Evolutionary conservation across 2,329 filamentous ascomycete genomes (phyloP), one percentile per base, ranked within the genome.

Genomic region (Ascochyta pisi): DNA sequence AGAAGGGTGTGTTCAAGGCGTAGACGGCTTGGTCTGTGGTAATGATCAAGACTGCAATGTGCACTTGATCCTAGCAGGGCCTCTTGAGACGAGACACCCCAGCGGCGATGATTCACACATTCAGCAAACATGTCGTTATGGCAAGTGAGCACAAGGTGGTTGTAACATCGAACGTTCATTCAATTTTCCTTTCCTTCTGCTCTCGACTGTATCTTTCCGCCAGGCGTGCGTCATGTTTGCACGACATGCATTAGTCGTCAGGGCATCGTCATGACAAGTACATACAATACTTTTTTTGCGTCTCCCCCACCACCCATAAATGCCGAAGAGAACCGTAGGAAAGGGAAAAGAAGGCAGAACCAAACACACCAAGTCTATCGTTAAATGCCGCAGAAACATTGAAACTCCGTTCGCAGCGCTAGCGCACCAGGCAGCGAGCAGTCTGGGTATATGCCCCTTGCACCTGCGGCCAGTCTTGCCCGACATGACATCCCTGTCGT

Each of bases 1-100:
- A 95, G 80, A 89, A 83, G 70, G 82, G 80, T 42, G 54, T 48
- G 24, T 78, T 78, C 19, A 64, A 52, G 34, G 64, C 56, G 15
- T 48, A 38, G 12, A 31, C 4, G 29, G 29, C 8, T 13, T 31
- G 10, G 29, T 31, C 13, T 13, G 12, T 31, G 6, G 29, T 31
- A 12, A 31, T 31, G 12, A 31, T 12, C 29, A 12, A 31, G 6
- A 19, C 40, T 3, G 22, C 40, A 13, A 39, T 38, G 19, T 38
- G n/a, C 35, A 22, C 16, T 6, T 4, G 16, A 24, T 13, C 6
- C 3, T 15, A 13, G 4, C 29, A 31, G 10, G 2, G 29, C 1
- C 10, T 5, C 10, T 13, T 31, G 4, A 31, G 29, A 13, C 29
- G 5, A 13, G 13, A 12, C 29, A 6, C 12, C 4, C 6, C 29